Conservation (phyloP, 192 early-diverging fungal genomes). For the Thamnidium elegans region DNA sequence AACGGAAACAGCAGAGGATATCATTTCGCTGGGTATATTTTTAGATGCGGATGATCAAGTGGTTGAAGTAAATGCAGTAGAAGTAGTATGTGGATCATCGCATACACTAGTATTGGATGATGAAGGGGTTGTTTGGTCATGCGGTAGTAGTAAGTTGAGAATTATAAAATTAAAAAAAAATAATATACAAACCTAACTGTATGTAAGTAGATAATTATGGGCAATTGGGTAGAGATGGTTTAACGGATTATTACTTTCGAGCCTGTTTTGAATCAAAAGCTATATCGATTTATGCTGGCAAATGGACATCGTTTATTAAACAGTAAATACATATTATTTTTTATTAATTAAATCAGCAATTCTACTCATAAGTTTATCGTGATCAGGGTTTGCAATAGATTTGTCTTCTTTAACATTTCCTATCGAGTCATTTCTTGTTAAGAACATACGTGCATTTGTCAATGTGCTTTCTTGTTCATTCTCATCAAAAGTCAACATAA, state of each 20-base stretch:
- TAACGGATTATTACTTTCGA: neutral
- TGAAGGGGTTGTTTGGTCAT: conserved; percentile 1
- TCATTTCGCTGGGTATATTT: neutral
- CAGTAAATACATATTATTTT: neutral
- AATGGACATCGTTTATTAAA: neutral
- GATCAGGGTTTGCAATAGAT: conserved; percentile 15
- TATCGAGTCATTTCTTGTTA: conserved; percentile 4
- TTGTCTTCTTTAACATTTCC: neutral
- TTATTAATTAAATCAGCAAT: conserved; percentile 17
- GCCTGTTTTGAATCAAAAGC: neutral
- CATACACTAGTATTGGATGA: conserved; percentile 22
- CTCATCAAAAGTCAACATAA: neutral
- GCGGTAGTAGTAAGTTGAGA: conserved; percentile 12
- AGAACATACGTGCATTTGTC: neutral
- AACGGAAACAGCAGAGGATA: neutral
- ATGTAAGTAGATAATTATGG: conserved; percentile 8
- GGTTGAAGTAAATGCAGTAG: neutral
- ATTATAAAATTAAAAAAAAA: no score
- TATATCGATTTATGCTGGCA: neutral
- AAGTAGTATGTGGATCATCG: conserved; percentile 9
- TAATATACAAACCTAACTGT: neutral
- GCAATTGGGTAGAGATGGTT: neutral
- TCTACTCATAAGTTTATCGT: conserved; percentile 15
- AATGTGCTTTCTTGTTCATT: neutral
- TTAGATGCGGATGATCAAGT: neutral